A percentile compares a stretch with the other conserved stretches of the same genome.
These are phyloP conservation scores for Aschersonia sp. DNA, from an alignment of 2,329 filamentous ascomycete genomes.

Conservation along the genomic window DNA sequence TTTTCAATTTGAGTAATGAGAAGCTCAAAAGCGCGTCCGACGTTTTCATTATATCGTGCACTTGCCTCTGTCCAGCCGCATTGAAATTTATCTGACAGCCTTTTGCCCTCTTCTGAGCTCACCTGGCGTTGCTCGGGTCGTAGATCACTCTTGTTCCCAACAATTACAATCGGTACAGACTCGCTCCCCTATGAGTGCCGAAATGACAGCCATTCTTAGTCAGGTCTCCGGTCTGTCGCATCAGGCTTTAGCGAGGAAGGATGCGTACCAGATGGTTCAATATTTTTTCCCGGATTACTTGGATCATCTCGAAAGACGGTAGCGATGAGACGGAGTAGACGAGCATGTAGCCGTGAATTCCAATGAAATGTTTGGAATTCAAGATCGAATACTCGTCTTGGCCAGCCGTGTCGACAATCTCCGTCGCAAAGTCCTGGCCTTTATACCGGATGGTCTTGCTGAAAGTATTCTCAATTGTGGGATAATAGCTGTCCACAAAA, in stretches of 20 bases:
- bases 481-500: constrained; percentile 98
- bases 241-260: not conserved
- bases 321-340: constrained; percentile 94
- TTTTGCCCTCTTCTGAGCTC: constrained; percentile 68
- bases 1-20: constrained; percentile 94
- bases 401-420: constrained; percentile 96
- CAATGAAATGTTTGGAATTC: constrained; percentile 97
- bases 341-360: constrained; percentile 96
- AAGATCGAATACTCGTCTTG: constrained; percentile 99
- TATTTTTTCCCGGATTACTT: constrained; percentile 93
- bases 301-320: constrained; percentile 94
- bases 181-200: constrained; percentile 56
- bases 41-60: constrained; percentile 88
- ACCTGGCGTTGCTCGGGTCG: constrained; percentile 89
- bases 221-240: too few species aligned
- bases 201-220: too few species aligned
- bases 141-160: constrained; percentile 94
- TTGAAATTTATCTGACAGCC: constrained; percentile 70
- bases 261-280: constrained; percentile 74
- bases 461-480: constrained; percentile 98
- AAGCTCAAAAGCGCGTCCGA: constrained; percentile 80
- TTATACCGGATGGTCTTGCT: constrained; percentile 89
- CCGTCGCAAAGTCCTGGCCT: constrained; percentile 83
- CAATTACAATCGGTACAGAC: constrained; percentile 81
- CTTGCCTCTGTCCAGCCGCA: constrained; percentile 94